phyloP scores from a whole-genome alignment of 306 rosid genomes.

The Phaseolus lunatus region DNA sequence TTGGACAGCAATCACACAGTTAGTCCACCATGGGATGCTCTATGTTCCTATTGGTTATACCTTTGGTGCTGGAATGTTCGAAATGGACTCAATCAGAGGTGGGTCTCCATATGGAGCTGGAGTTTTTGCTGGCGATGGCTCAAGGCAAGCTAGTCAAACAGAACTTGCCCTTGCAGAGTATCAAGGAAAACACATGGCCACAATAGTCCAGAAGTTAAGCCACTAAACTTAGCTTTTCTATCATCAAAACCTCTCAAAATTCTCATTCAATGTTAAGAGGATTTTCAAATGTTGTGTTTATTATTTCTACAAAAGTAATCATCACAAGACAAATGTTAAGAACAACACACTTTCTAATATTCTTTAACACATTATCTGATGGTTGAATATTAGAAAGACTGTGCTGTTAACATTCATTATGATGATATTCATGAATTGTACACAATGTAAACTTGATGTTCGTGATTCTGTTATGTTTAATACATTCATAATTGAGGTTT shows the following conservation, averaged over 20 bases:
- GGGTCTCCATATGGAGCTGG: constrained; percentile 90
- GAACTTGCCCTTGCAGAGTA: constrained; percentile 75
- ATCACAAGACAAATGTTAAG: no score
- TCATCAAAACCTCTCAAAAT: not conserved
- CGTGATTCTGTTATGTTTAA: not conserved
- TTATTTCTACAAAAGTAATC: not conserved
- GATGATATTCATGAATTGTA: constrained; percentile 18
- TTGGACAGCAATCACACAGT: constrained; percentile 82
- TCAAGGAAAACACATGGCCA: constrained; percentile 85
- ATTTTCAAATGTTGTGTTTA: constrained; percentile 45
- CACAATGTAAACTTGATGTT: constrained; percentile 37
- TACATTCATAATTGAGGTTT: not conserved
- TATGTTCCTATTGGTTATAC: constrained; percentile 82
- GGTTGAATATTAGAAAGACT: no score
- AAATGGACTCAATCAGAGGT: constrained; percentile 71
- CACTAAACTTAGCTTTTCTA: constrained; percentile 33
- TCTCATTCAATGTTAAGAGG: constrained; percentile 21
- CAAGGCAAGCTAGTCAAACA: constrained; percentile 64
- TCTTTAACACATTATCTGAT: no score
- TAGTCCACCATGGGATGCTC: constrained; percentile 88
- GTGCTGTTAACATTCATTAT: no score
- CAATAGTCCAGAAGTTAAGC: constrained; percentile 59
- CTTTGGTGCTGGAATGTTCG: constrained; percentile 74
- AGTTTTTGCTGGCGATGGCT: constrained; percentile 71
- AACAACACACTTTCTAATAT: no score